Evolutionary conservation across 805 yeast species (phyloP).

Genomic region (Monosporozyma unispora): DNA sequence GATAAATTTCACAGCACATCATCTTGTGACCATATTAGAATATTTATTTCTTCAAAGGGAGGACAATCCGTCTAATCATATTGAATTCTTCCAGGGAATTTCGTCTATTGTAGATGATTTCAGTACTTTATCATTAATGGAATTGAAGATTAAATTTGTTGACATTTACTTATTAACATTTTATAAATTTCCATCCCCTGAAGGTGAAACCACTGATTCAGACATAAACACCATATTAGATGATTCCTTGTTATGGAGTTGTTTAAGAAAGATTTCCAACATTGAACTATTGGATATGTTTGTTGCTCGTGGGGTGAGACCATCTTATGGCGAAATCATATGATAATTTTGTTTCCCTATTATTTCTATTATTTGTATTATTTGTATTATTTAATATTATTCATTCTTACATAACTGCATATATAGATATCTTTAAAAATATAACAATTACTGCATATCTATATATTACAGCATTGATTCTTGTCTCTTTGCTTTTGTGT

Average conservation of each 20-base stretch:
- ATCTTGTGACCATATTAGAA: background rate
- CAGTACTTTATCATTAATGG: background rate
- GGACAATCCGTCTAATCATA: background rate
- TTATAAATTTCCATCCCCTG: background rate
- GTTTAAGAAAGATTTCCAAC: conserved; percentile 1
- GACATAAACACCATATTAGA: background rate
- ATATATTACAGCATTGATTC: background rate
- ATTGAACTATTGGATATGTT: conserved; percentile 3
- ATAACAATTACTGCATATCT: background rate
- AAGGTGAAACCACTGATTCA: background rate
- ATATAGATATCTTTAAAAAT: background rate
- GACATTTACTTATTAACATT: background rate
- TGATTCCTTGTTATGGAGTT: conserved; percentile 1
- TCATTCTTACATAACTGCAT: background rate
- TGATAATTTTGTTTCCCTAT: no score
- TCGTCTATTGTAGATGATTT: background rate
- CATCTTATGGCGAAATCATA: background rate
- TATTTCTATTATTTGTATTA: no score
- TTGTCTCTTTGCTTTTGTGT: background rate
- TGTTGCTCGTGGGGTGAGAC: background rate
- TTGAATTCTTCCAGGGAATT: background rate
- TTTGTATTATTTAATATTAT: background rate
- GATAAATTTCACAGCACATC: background rate
- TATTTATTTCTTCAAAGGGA: background rate
- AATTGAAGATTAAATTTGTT: background rate